Conservation (phyloP, 225 moss, liverwort and hornwort species). For the Polytrichum formosum region DNA sequence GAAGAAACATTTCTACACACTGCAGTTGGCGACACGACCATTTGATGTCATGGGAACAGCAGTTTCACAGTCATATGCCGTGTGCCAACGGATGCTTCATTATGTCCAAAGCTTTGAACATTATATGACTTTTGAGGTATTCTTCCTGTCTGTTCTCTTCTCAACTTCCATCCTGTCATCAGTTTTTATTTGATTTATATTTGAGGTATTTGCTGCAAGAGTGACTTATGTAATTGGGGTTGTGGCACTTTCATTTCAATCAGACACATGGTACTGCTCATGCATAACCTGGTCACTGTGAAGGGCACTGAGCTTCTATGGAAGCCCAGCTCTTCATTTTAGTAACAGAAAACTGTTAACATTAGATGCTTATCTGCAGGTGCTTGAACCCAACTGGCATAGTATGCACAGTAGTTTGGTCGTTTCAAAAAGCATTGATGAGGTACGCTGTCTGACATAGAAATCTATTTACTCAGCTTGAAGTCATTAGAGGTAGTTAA, state of each 20-base stretch:
- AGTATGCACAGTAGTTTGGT: constrained; percentile 66
- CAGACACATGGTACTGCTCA: neutral
- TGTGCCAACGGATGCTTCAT: constrained; percentile 97
- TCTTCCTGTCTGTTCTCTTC: neutral
- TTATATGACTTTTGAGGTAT: constrained; percentile 98
- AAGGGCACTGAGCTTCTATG: neutral
- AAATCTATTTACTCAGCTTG: no score
- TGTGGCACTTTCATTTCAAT: neutral
- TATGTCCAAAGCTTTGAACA: constrained; percentile 96
- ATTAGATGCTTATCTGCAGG: constrained; percentile 31
- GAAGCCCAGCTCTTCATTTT: no score
- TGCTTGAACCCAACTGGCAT: constrained; percentile 95
- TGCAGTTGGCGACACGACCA: constrained; percentile 80
- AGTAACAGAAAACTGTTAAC: no score
- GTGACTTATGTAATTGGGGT: neutral
- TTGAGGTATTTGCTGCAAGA: no score
- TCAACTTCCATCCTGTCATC: neutral
- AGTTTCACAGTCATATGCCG: constrained; percentile 76
- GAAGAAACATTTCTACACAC: constrained; percentile 5
- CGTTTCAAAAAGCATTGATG: constrained; percentile 77
- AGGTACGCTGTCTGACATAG: constrained; percentile 35
- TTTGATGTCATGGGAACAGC: constrained; percentile 73
- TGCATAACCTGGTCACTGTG: neutral
- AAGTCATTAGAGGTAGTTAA: neutral
- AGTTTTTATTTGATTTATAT: neutral